A percentile compares a stretch with the other conserved stretches of the same genome.
Conservation (phyloP, 768 basidiomycete genomes). For the Tubosaeta brunneosetosa region DNA sequence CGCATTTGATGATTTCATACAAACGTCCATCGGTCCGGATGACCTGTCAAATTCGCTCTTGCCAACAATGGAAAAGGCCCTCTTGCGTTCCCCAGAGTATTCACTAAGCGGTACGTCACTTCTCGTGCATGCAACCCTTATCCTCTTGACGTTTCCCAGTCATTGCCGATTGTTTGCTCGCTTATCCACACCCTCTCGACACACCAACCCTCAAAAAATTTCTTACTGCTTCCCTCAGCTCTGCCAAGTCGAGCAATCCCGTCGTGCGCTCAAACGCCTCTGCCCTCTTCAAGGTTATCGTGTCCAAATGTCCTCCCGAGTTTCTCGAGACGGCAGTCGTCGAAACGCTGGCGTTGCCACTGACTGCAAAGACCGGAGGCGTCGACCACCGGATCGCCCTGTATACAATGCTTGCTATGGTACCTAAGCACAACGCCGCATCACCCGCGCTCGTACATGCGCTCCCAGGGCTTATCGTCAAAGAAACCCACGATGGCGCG, state of each 20-base stretch:
- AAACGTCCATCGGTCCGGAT: slow-evolving; percentile 42
- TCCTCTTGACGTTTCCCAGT: slow-evolving; percentile 33
- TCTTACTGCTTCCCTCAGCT: slow-evolving; percentile 56
- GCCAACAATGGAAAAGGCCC: slow-evolving; percentile 73
- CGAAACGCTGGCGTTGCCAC: slow-evolving; percentile 72
- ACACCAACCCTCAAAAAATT: slow-evolving; percentile 47
- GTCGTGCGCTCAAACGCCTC: slow-evolving; percentile 53
- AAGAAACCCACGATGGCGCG: slow-evolving; percentile 76
- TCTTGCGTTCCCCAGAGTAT: slow-evolving; percentile 78
- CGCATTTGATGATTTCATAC: slow-evolving; percentile 61
- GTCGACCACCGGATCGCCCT: slow-evolving; percentile 80
- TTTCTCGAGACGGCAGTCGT: slow-evolving; percentile 45
- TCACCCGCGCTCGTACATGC: slow-evolving; percentile 42
- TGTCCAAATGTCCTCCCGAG: slow-evolving; percentile 31
- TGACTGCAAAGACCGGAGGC: slow-evolving; percentile 80
- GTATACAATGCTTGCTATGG: slow-evolving; percentile 66
- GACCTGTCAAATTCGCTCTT: slow-evolving; percentile 54
- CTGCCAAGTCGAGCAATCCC: slow-evolving; percentile 70
- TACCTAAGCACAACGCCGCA: slow-evolving; percentile 46
- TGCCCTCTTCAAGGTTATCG: slow-evolving; percentile 51
- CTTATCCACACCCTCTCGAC: slow-evolving; percentile 49
- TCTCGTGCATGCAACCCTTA: not conserved
- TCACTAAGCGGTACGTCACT: slow-evolving; percentile 54
- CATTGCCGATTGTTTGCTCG: slow-evolving; percentile 52
- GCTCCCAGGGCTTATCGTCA: slow-evolving; percentile 46